Evolutionary conservation across 495 filamentous ascomycete species (phyloP).

Genomic region (Aspergillus asperescens): DNA sequence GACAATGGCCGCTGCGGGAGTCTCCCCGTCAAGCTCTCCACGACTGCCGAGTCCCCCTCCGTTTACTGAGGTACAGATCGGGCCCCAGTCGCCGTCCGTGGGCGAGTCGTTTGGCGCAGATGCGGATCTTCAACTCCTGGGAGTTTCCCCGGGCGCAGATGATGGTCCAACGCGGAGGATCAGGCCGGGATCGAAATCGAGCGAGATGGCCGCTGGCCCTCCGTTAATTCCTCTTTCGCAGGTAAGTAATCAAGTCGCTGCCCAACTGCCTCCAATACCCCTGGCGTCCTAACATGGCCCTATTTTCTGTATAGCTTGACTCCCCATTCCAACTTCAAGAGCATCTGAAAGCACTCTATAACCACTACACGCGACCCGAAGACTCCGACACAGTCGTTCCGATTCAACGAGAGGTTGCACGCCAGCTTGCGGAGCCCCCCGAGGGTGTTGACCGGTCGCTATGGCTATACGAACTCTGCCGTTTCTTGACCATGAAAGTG

Average conservation of each 20-base stretch:
- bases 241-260: constrained; percentile 38
- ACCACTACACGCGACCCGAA: constrained; percentile 64
- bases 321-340: constrained; percentile 98
- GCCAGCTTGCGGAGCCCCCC: constrained; percentile 69
- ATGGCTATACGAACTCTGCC: constrained; percentile 97
- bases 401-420: constrained; percentile 67
- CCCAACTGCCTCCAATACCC: background rate
- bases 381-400: constrained; percentile 53
- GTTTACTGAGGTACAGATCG: constrained; percentile 84
- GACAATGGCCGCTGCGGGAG: constrained; percentile 48
- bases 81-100: constrained; percentile 71
- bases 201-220: constrained; percentile 86
- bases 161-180: constrained; percentile 74
- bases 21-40: constrained; percentile 72
- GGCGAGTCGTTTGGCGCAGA: constrained; percentile 45
- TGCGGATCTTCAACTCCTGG: constrained; percentile 28
- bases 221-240: constrained; percentile 79
- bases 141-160: constrained; percentile 48
- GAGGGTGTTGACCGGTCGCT: constrained; percentile 73
- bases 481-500: constrained; percentile 86
- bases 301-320: constrained; percentile 57
- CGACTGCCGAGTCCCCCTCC: constrained; percentile 85
- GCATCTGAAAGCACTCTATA: constrained; percentile 88
- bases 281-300: constrained; percentile 19
- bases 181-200: constrained; percentile 82